A percentile compares a stretch with the other conserved stretches of the same genome.
phyloP scores from a whole-genome alignment of 208 protist genomes.

The Herpetomonas tarakana region DNA sequence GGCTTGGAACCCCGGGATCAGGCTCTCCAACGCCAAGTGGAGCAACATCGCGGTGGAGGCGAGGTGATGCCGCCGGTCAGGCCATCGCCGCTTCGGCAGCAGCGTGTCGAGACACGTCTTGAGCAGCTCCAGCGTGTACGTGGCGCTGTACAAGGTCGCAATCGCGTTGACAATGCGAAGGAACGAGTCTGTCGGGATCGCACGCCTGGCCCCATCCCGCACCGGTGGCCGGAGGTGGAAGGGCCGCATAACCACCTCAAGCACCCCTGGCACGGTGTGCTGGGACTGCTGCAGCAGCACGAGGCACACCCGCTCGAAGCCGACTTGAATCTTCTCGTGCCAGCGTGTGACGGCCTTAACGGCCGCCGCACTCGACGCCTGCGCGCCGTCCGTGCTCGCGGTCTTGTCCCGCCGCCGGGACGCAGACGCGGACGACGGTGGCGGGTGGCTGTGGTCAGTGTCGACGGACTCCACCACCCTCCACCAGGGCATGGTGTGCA shows the following conservation, averaged over 20 bases:
- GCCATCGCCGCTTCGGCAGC: slow-evolving; percentile 64
- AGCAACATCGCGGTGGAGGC: slow-evolving; percentile 66
- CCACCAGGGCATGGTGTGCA: slow-evolving; percentile 85
- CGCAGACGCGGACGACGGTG: no score
- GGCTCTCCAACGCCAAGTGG: slow-evolving; percentile 67
- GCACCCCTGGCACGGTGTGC: slow-evolving; percentile 61
- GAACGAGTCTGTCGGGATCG: slow-evolving; percentile 64
- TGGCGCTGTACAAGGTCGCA: slow-evolving; percentile 36
- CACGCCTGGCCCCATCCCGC: slow-evolving; percentile 40
- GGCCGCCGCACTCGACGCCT: neutral
- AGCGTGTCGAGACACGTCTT: slow-evolving; percentile 54
- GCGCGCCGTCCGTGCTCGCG: neutral
- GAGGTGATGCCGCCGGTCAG: slow-evolving; percentile 56
- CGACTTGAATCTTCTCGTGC: slow-evolving; percentile 59
- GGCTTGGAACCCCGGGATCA: slow-evolving; percentile 46
- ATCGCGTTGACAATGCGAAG: slow-evolving; percentile 69
- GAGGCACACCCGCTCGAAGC: slow-evolving; percentile 72
- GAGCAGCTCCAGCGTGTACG: slow-evolving; percentile 54
- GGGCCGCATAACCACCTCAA: slow-evolving; percentile 69
- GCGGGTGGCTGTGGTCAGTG: no score
- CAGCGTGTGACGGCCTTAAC: slow-evolving; percentile 48
- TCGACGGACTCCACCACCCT: slow-evolving; percentile 56
- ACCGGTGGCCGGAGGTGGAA: slow-evolving; percentile 61
- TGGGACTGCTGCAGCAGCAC: slow-evolving; percentile 56
- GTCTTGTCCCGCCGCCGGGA: no score